These are phyloP conservation scores for Meyerozyma sp. DNA, from an alignment of 1,139 yeast species.

Conservation along the genomic window DNA sequence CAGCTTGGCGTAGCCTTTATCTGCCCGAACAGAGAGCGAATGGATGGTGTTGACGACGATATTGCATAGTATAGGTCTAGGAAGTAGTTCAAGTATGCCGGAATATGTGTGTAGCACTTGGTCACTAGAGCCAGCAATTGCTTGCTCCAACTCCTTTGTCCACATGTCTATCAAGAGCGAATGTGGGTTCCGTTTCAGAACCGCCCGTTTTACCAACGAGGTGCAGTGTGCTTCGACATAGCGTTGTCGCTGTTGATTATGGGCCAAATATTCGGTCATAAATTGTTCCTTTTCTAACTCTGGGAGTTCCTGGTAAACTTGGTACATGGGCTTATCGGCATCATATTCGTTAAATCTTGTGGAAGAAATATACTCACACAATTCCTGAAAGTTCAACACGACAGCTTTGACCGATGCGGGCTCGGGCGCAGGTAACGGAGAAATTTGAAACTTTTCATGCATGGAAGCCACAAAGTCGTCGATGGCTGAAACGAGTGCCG, in stretches of 20 bases:
- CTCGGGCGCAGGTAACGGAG: neutral
- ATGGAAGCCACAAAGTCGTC: neutral
- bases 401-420: neutral
- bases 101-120: slow-evolving; percentile 11
- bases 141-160: neutral
- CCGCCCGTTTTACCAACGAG: slow-evolving; percentile 10
- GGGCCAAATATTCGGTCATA: slow-evolving; percentile 18
- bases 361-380: slow-evolving; percentile 18
- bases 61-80: slow-evolving; percentile 15
- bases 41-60: slow-evolving; percentile 18
- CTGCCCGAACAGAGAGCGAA: slow-evolving; percentile 14
- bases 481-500: neutral
- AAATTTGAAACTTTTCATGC: neutral
- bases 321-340: slow-evolving; percentile 10
- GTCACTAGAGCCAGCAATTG: slow-evolving; percentile 8
- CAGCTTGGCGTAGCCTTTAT: slow-evolving; percentile 13
- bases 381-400: slow-evolving; percentile 7
- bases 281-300: slow-evolving; percentile 12
- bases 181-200: slow-evolving; percentile 4
- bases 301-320: slow-evolving; percentile 13
- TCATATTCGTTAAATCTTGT: slow-evolving; percentile 9
- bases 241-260: slow-evolving; percentile 21
- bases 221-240: slow-evolving; percentile 20
- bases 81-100: slow-evolving; percentile 13
- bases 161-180: slow-evolving; percentile 5